A percentile compares a stretch with the other conserved stretches of the same genome.
phyloP scores from a whole-genome alignment of 139 green algal genomes.

The Asterochloris sp. region DNA sequence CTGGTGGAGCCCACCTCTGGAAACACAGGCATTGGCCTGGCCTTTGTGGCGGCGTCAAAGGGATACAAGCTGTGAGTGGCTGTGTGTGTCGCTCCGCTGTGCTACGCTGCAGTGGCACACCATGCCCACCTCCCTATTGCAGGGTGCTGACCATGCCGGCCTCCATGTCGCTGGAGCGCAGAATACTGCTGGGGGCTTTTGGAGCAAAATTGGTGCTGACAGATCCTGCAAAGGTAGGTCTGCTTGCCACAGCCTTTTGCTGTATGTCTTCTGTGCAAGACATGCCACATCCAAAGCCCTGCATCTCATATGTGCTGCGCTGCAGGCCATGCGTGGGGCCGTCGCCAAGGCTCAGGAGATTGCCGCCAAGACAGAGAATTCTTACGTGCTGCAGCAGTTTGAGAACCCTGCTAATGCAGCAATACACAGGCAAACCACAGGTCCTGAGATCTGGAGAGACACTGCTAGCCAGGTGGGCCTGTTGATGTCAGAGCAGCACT shows the following conservation, averaged over 20 bases:
- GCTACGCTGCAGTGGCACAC: no score
- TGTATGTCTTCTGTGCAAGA: neutral
- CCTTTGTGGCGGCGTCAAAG: conserved; percentile 90
- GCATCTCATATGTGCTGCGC: neutral
- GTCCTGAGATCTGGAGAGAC: conserved; percentile 69
- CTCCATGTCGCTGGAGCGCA: conserved; percentile 94
- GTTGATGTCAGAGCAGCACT: neutral
- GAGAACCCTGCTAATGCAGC: conserved; percentile 89
- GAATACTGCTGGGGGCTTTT: conserved; percentile 90
- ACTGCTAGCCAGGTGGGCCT: conserved; percentile 45
- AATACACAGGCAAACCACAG: conserved; percentile 72
- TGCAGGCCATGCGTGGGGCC: conserved; percentile 76
- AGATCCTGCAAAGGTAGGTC: conserved; percentile 73
- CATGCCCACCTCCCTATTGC: no score
- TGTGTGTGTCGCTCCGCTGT: neutral
- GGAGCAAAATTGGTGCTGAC: conserved; percentile 80
- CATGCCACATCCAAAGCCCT: neutral
- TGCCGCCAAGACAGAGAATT: conserved; percentile 51
- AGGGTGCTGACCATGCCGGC: conserved; percentile 97
- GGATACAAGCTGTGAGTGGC: conserved; percentile 83
- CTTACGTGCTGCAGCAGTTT: conserved; percentile 92
- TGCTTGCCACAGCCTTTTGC: neutral
- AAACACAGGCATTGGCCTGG: conserved; percentile 97
- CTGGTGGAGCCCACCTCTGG: conserved; percentile 90
- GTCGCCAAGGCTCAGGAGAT: conserved; percentile 88